Evolutionary conservation across 2,329 filamentous ascomycete genomes (phyloP), one percentile per base, ranked within the genome.

Genomic region (Gaeumannomyces sp.): DNA sequence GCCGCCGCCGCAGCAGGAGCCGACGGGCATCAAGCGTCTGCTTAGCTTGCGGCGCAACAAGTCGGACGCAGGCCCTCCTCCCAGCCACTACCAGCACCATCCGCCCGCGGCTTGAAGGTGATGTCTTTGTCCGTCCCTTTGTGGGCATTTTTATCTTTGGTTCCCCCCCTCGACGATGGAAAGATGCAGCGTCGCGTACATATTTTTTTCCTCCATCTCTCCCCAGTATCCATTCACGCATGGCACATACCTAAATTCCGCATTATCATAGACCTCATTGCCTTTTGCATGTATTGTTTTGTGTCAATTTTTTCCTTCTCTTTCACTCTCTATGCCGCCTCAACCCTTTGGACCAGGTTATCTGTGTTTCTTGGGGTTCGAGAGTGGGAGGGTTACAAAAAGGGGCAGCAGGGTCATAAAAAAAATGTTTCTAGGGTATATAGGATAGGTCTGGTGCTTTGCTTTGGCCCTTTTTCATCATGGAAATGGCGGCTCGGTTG

Each of bases 1-100:
- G 57, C 61, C 61, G 33, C 29, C 31, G 6, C 22, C 25, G 35
- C 72, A 74, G 31, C 72, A 57, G 35, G 72, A 74, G 31, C 72
- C 75, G 13, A 75, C 71, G 31, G 76, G 76, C 0, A 76, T 83
- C 64, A 81, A 79, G 73, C 76, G 78, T 66, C 70, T 82, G 53
- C 68, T 83, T 28, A 83, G 80, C 69, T 72, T 82, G 66, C 75
- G 74, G 66, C 78, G 75, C 70, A 79, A 62, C 16, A 68, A 66
- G 64, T 62, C 67, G 33, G 58, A 58, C 28, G 29, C 65, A 2
- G n/a, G 38, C 2, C 27, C 27, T 62, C 31, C 38, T 53, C 45
- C 45, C 19, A 45, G 33, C 33, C 25, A 11, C 14, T 61, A 35
- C 16, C 50, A 57, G 4, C 27, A 58, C 58, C 57, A 29, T 3